Conservation (phyloP, 2,329 filamentous ascomycete genomes). For the Monosporascus sp. region DNA sequence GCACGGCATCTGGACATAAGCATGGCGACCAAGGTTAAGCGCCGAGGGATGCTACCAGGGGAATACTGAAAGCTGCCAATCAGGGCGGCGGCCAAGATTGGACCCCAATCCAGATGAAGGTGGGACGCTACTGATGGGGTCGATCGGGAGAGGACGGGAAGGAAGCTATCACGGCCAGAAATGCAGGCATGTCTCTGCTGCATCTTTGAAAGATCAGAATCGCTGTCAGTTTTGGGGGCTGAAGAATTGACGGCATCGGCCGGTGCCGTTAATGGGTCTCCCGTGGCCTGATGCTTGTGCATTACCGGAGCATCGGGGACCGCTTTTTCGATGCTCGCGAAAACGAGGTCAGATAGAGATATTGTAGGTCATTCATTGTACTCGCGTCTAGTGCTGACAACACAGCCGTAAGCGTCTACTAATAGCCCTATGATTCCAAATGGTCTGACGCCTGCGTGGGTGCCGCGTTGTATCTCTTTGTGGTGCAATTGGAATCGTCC, state of each 20-base stretch:
- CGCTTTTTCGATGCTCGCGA: too few species aligned
- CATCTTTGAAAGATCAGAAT: too few species aligned
- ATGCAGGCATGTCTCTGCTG: not conserved
- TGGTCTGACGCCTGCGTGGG: too few species aligned
- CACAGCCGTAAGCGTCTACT: too few species aligned
- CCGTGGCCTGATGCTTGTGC: not conserved
- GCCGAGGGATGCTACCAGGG: not conserved
- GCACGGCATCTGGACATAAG: constrained; percentile 5
- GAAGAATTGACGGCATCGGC: not conserved
- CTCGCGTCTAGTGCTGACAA: too few species aligned
- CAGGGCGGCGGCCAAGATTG: too few species aligned
- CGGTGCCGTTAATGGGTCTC: not conserved
- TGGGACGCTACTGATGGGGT: too few species aligned
- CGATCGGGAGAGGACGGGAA: not conserved
- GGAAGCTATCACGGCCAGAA: not conserved
- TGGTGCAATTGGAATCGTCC: not conserved
- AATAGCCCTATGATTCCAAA: too few species aligned
- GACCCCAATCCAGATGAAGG: too few species aligned
- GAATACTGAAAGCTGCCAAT: too few species aligned
- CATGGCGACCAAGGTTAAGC: not conserved
- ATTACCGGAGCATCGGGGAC: not conserved
- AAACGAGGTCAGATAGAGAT: too few species aligned
- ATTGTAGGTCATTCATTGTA: too few species aligned
- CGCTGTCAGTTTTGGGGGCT: not conserved
- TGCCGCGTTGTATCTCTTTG: not conserved